A percentile compares a stretch with the other conserved stretches of the same genome.
Conservation (phyloP, 139 green algal species). For the Raphidocelis subcapitata region DNA sequence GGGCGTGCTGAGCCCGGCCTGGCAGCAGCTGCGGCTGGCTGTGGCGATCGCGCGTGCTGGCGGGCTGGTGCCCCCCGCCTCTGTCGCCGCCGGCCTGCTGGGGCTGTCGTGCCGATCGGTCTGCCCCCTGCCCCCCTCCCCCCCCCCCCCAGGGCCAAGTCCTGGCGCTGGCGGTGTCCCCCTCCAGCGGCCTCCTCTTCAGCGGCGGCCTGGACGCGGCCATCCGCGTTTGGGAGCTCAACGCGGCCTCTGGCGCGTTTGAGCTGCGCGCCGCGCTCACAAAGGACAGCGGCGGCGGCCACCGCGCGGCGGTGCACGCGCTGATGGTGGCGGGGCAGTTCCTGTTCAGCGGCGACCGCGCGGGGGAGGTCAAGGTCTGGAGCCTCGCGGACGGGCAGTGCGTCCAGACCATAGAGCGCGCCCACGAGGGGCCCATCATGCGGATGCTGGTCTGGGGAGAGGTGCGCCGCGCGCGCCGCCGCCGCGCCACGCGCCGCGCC, state of each 20-base stretch:
- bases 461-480: conserved; percentile 5
- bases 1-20: no score
- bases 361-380: conserved; percentile 29
- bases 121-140: no score
- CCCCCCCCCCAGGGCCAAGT: conserved; percentile 19
- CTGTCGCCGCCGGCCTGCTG: no score
- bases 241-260: conserved; percentile 14
- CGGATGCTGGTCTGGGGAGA: conserved; percentile 20
- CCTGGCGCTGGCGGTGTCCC: conserved; percentile 7
- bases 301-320: conserved; percentile 7
- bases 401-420: conserved; percentile 16
- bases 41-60: no score
- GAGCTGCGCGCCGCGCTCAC: conserved; percentile 11
- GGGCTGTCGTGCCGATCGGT: no score
- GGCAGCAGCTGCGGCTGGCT: no score
- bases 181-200: conserved; percentile 12
- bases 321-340: conserved; percentile 15
- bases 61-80: no score
- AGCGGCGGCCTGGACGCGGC: conserved; percentile 21
- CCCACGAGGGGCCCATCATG: conserved; percentile 24
- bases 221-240: conserved; percentile 28
- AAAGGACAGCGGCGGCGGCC: conserved; percentile 13
- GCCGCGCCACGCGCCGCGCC: no score
- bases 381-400: conserved; percentile 14
- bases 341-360: conserved; percentile 28